Base-by-base conservation (phyloP, 2,329 filamentous ascomycete genomes). In the Ophiostoma ips region DNA sequence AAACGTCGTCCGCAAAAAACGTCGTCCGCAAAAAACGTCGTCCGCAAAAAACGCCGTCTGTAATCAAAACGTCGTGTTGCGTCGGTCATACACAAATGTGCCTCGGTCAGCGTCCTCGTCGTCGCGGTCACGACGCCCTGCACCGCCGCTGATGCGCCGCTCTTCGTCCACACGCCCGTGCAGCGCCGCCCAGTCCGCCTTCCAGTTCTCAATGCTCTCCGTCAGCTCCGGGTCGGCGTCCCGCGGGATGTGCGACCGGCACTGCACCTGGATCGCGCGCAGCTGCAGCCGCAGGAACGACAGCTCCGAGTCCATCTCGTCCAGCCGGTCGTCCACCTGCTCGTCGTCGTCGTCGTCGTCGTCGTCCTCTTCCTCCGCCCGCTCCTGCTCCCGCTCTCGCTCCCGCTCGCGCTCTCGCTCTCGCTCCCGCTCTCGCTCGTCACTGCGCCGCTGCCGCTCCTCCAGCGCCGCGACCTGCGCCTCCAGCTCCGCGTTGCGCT, bases 181-280 rank as follows among this genome's bases (percentile, higher is more conserved):
- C 46, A 79, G 65, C 15, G 64, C 61, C 10, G 68, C 63, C 71
- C 76, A 82, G 58, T 81, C 77, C 31, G 71, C 62, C 62, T 79
- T 81, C 73, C 79, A 82, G 55, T 71, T 71, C 52, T 70, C 65
- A 55, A 82, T 80, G 61, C 75, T 77, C 54, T 73, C 69, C 53
- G 71, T 67, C 33, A 82, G 70, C 52, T 80, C 77, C 28, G 69
- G 66, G 60, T 80, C 63, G 2, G 69, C 68, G 51, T 71, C 68
- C 41, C 66, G 62, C 5, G 73, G 66, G n/a, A 72, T 61, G 53
- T 70, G 67, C 54, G 62, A 61, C 34, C 66, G 67, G 59, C 72
- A 72, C 56, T 78, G 75, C 16, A 79, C 72, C 65, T 82, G 77
- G 56, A 82, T 72, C 19, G 74, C 76, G 55, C 79, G 76, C 54